A percentile compares a stretch with the other conserved stretches of the same genome.
Conservation (phyloP, 2,329 filamentous ascomycete species). For the Scopulariopsis brevicaulis region DNA sequence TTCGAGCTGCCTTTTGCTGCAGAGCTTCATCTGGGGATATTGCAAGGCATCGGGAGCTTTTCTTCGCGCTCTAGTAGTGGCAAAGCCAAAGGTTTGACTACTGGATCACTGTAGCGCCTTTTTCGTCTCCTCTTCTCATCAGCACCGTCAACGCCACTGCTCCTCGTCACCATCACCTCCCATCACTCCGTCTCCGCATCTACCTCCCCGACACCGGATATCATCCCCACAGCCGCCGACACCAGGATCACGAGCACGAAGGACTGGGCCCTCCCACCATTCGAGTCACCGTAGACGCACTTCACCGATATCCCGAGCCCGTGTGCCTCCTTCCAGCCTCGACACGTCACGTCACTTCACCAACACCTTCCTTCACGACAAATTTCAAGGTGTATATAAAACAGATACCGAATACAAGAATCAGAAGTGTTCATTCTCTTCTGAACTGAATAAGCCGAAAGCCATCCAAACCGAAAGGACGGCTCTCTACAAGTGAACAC, state of each 20-base stretch:
- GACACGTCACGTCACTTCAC: constrained; percentile 4
- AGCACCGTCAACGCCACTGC: constrained; percentile 19
- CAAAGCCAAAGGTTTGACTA: constrained; percentile 5
- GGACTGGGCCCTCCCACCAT: constrained; percentile 3
- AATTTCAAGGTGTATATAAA: constrained; percentile 4
- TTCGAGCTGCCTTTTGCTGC: neutral
- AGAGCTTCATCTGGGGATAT: neutral
- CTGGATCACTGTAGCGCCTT: constrained; percentile 3
- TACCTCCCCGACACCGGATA: constrained; percentile 9
- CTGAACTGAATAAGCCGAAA: neutral
- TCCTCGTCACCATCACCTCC: constrained; percentile 16
- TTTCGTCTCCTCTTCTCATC: constrained; percentile 14
- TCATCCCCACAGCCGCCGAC: constrained; percentile 1
- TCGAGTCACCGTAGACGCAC: constrained; percentile 3
- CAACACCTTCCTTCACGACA: constrained; percentile 4
- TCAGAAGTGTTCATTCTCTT: neutral
- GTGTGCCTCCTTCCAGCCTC: neutral
- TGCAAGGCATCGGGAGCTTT: neutral
- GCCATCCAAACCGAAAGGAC: neutral
- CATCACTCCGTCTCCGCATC: neutral
- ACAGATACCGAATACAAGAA: constrained; percentile 6
- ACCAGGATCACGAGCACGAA: constrained; percentile 1
- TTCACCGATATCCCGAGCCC: constrained; percentile 5
- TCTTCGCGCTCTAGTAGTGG: neutral
- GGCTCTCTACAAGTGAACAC: neutral